A percentile compares a stretch with the other conserved stretches of the same genome.
These are phyloP conservation scores for Neopestalotiopsis clavispora DNA, from an alignment of 2,329 filamentous ascomycete genomes.

Conservation along the genomic window DNA sequence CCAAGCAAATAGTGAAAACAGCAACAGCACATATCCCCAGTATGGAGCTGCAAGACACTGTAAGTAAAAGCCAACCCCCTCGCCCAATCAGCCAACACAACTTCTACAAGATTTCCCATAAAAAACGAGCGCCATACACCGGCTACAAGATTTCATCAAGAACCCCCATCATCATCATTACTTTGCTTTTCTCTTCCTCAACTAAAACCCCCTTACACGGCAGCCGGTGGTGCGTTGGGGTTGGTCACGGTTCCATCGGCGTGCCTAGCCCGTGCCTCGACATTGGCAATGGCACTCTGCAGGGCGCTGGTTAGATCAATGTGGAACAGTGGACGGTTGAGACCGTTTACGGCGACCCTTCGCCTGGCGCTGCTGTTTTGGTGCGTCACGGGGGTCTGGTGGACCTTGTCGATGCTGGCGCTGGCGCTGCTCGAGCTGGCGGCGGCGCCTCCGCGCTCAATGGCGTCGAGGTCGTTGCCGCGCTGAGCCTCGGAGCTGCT, in stretches of 20 bases:
- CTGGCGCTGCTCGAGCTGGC: conserved; percentile 27
- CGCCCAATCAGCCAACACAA: background rate
- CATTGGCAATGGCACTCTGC: conserved; percentile 83
- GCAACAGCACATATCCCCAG: background rate
- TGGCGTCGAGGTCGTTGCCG: conserved; percentile 27
- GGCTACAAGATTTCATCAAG: background rate
- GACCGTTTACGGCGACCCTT: conserved; percentile 76
- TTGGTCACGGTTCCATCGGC: conserved; percentile 19
- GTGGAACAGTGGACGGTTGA: conserved; percentile 92
- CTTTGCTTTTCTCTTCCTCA: background rate
- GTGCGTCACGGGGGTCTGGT: conserved; percentile 23
- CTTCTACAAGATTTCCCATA: background rate
- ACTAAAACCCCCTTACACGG: background rate
- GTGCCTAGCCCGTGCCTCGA: conserved; percentile 58
- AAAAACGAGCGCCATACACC: background rate
- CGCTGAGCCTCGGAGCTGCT: conserved; percentile 7
- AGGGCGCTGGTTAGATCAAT: conserved; percentile 88
- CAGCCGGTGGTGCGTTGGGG: background rate
- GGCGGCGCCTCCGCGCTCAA: conserved; percentile 24
- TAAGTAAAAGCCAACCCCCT: background rate
- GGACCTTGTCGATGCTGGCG: conserved; percentile 24
- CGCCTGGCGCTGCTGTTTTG: conserved; percentile 44
- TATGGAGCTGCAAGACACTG: too few relatives aligned
- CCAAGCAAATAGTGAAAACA: background rate
- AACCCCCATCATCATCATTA: background rate